Conservation (phyloP, 1,139 yeast species). For the Protomyces macrosporus region DNA sequence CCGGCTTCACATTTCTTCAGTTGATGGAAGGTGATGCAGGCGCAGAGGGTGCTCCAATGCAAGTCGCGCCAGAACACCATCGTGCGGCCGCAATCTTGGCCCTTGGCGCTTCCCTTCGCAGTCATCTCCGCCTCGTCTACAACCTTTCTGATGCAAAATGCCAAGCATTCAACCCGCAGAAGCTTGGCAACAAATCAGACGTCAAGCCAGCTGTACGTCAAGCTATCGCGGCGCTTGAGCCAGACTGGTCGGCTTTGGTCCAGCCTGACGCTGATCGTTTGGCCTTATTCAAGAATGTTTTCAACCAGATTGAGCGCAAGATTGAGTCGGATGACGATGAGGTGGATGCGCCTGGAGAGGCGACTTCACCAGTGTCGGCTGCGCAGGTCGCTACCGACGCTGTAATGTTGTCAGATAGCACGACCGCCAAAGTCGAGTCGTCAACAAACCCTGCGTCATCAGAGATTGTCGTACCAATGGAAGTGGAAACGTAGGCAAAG, state of each 20-base stretch:
- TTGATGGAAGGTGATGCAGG: slow-evolving; percentile 27
- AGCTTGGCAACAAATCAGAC: slow-evolving; percentile 21
- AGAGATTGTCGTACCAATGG: too few relatives aligned
- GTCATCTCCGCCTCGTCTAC: slow-evolving; percentile 20
- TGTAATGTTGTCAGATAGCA: too few relatives aligned
- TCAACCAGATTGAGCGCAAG: background rate
- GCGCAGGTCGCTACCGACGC: too few relatives aligned
- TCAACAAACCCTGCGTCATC: too few relatives aligned
- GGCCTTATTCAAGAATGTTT: background rate
- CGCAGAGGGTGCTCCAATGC: background rate
- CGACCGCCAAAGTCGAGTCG: too few relatives aligned
- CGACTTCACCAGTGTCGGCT: background rate
- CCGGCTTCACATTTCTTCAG: slow-evolving; percentile 43
- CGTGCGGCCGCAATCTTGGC: slow-evolving; percentile 18
- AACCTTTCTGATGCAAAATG: slow-evolving; percentile 26
- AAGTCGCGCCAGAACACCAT: background rate
- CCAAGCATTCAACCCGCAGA: slow-evolving; percentile 24
- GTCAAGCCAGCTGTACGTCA: slow-evolving; percentile 12
- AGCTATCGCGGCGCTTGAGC: background rate
- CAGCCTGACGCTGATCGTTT: slow-evolving; percentile 1
- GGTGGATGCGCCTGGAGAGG: background rate
- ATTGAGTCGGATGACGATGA: background rate
- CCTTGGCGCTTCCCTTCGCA: slow-evolving; percentile 7
- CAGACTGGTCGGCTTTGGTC: slow-evolving; percentile 5
- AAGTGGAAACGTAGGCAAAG: too few relatives aligned